phyloP scores from a whole-genome alignment of 2,329 filamentous ascomycete species.

The Celoporthe dispersa region DNA sequence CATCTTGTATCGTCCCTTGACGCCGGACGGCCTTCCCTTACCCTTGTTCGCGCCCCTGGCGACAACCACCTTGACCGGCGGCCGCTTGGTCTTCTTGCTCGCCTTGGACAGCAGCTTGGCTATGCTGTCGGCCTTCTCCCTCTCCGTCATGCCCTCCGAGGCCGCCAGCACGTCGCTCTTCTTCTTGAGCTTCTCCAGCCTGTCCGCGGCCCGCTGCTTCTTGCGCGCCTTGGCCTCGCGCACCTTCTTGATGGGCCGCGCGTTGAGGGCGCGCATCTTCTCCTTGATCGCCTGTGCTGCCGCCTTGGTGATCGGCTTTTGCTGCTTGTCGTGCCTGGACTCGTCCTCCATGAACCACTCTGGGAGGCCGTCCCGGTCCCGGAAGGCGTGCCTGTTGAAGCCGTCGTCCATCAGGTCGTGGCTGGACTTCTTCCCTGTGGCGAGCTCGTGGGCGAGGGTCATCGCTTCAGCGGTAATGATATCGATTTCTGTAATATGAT shows the following conservation, averaged over 20 bases:
- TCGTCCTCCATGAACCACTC: conserved; percentile 99
- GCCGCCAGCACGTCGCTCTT: conserved; percentile 90
- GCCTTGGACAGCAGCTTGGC: conserved; percentile 80
- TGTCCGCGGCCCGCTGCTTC: conserved; percentile 92
- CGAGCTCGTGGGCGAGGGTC: conserved; percentile 92
- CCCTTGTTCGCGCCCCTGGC: conserved; percentile 65
- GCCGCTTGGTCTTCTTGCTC: conserved; percentile 82
- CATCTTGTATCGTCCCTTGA: conserved; percentile 76
- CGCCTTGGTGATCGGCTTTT: conserved; percentile 89
- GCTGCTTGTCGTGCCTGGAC: conserved; percentile 75
- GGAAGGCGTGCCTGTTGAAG: conserved; percentile 92
- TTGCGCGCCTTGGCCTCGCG: conserved; percentile 94
- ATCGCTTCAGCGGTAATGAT: conserved; percentile 99
- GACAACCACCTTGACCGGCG: conserved; percentile 85
- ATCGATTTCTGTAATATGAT: conserved; percentile 72
- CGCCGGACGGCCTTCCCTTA: conserved; percentile 30
- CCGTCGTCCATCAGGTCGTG: conserved; percentile 85
- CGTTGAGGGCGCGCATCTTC: conserved; percentile 89
- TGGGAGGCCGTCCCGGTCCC: conserved; percentile 87
- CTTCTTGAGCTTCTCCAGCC: conserved; percentile 92
- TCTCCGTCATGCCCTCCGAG: conserved; percentile 91
- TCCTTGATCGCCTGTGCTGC: conserved; percentile 92
- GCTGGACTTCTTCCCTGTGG: conserved; percentile 79
- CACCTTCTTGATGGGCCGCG: conserved; percentile 98
- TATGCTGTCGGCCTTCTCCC: conserved; percentile 90